Evolutionary conservation across 2,329 filamentous ascomycete genomes (phyloP), one percentile per base, ranked within the genome.

Genomic region (Rasamsonia emersonii): DNA sequence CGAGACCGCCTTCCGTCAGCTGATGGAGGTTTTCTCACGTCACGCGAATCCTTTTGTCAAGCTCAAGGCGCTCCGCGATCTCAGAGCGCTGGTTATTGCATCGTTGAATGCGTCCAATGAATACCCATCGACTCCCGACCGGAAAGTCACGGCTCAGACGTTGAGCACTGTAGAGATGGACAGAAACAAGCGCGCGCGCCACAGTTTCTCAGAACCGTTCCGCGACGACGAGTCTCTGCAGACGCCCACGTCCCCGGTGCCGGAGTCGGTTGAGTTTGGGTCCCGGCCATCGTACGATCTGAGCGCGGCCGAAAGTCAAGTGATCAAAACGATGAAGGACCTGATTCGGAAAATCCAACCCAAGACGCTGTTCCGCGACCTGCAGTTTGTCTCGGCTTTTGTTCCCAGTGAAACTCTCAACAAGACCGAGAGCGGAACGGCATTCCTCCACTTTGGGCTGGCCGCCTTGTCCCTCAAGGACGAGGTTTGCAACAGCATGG

Each of bases 41-140:
- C 84, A 93, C 43, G 83, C 85, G 0, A 93, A 91, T 50, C 91
- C 91, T 0, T 82, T 82, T 44, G 72, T 76, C 14, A 98, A 98
- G 58, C 71, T 98, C 9, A 79, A 81, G 42, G 81, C 84, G 0
- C 66, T 96, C 4, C 78, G 81, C 39, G 86, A 95, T 53, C 69
- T 98, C 4, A 79, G 93, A 49, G 76, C 81, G 24, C 70, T 98
- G 27, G 84, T 93, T 35, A 67, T 83, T 16, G 82, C 83, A 1
- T 89, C 82, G 0, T 61, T 89, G 9, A 75, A 72, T 15, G 71
- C 73, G 9, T 68, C 68, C 3, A 67, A 70, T 46, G 59, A 64
- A 40, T 55, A 42, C 9, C 35, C 32, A 14, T 32, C 35, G 20
- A 32, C 38, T 1, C 32, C 37, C 11, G 15, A 16, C 13, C 23